Conservation (phyloP, 208 protist genomes). For the Herpetomonas tarakana region DNA sequence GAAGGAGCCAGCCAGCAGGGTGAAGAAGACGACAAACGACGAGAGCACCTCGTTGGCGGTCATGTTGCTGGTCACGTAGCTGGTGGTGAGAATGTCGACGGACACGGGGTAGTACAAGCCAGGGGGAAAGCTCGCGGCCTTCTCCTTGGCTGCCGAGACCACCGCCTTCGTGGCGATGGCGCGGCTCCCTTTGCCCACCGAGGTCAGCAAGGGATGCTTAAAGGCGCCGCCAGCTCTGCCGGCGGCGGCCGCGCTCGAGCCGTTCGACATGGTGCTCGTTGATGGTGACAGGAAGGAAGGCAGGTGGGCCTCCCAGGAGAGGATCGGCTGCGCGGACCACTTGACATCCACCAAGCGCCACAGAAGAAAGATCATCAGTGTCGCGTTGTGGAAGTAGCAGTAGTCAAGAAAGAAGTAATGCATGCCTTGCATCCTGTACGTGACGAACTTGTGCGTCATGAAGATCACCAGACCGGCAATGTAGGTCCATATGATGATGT, state of each 20-base stretch:
- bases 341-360: conserved; percentile 46
- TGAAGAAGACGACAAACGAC: conserved; percentile 51
- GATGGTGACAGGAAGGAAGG: conserved; percentile 8
- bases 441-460: conserved; percentile 58
- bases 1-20: conserved; percentile 45
- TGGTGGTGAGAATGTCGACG: conserved; percentile 34
- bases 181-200: not conserved
- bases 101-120: conserved; percentile 49
- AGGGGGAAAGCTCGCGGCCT: conserved; percentile 7
- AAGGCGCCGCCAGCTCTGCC: conserved; percentile 1
- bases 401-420: conserved; percentile 80
- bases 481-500: conserved; percentile 67
- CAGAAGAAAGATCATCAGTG: conserved; percentile 49
- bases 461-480: conserved; percentile 41
- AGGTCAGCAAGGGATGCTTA: conserved; percentile 17
- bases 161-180: not conserved
- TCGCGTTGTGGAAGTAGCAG: conserved; percentile 72
- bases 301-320: conserved; percentile 34
- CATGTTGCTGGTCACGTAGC: conserved; percentile 35
- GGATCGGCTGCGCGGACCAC: conserved; percentile 45
- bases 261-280: conserved; percentile 4
- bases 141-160: not conserved
- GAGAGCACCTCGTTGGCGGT: conserved; percentile 36
- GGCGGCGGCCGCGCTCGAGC: not conserved
- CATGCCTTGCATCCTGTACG: conserved; percentile 43